These are phyloP conservation scores for Lumnitzera racemosa DNA, from an alignment of 345 rosid genomes.

Conservation along the genomic window DNA sequence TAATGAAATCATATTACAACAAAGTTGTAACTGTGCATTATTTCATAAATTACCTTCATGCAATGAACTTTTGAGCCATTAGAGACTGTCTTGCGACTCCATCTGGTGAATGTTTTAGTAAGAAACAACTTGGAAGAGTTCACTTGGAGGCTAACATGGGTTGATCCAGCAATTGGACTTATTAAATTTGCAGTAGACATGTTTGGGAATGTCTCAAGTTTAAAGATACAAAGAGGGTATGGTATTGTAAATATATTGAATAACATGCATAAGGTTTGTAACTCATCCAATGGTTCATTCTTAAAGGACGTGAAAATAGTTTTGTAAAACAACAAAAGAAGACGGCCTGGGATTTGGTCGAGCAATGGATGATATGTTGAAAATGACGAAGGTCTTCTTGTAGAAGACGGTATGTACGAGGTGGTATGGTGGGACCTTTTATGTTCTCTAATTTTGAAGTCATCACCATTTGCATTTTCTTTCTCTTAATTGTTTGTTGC, in stretches of 20 bases:
- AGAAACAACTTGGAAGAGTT: conserved; percentile 22
- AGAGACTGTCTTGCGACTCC: conserved; percentile 42
- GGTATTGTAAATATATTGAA: no score
- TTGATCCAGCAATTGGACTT: conserved; percentile 20
- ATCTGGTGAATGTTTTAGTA: conserved; percentile 22
- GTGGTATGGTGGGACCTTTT: neutral
- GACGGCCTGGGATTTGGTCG: neutral
- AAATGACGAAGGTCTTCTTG: neutral
- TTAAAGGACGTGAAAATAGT: no score
- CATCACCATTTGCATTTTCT: no score
- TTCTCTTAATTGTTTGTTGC: no score
- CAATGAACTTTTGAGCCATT: conserved; percentile 44
- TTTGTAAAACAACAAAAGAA: neutral
- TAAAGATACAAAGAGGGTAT: neutral
- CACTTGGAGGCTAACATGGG: conserved; percentile 28
- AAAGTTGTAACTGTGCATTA: neutral
- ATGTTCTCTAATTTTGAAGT: no score
- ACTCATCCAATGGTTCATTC: no score
- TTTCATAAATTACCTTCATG: conserved; percentile 43
- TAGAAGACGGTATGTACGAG: conserved; percentile 8
- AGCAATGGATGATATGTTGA: conserved; percentile 7
- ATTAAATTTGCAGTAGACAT: conserved; percentile 45
- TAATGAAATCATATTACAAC: no score
- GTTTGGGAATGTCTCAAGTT: neutral
- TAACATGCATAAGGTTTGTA: no score